These are phyloP conservation scores for Phytophthora tubulina DNA, from an alignment of 352 stramenopile genomes.

Conservation along the genomic window DNA sequence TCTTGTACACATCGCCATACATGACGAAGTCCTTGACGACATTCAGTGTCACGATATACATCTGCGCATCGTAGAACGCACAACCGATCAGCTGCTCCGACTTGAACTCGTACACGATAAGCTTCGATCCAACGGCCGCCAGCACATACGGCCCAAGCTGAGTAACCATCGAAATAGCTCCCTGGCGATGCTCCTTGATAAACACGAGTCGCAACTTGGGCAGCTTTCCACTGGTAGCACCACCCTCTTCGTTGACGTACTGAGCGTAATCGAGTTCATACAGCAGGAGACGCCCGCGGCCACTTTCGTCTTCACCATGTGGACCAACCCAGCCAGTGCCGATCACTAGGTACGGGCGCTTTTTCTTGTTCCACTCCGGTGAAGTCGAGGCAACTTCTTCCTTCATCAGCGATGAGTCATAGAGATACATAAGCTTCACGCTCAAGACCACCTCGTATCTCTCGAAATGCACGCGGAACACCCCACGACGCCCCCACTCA, in stretches of 20 bases:
- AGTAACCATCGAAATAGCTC: conserved; percentile 78
- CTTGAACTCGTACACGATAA: conserved; percentile 93
- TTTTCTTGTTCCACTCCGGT: conserved; percentile 79
- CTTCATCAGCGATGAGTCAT: conserved; percentile 84
- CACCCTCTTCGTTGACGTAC: conserved; percentile 83
- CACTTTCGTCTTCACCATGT: conserved; percentile 89
- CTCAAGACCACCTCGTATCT: conserved; percentile 88
- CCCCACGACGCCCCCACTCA: conserved; percentile 72
- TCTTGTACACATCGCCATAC: conserved; percentile 92
- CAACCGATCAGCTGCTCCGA: conserved; percentile 87
- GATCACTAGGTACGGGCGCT: conserved; percentile 85
- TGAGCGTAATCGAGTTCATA: conserved; percentile 92
- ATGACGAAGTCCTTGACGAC: conserved; percentile 90
- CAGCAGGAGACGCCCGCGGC: conserved; percentile 79
- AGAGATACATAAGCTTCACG: conserved; percentile 89
- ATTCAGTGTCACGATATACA: conserved; percentile 87
- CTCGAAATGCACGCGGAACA: conserved; percentile 89
- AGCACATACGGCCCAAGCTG: conserved; percentile 87
- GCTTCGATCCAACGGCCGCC: conserved; percentile 86
- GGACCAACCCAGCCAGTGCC: conserved; percentile 86
- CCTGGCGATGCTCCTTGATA: conserved; percentile 89
- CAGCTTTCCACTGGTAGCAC: conserved; percentile 77
- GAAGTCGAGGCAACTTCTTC: conserved; percentile 74
- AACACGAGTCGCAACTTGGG: conserved; percentile 86
- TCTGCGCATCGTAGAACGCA: conserved; percentile 90